Conservation (phyloP, 176 grass and related monocot species). For the Oryza rufipogon region DNA sequence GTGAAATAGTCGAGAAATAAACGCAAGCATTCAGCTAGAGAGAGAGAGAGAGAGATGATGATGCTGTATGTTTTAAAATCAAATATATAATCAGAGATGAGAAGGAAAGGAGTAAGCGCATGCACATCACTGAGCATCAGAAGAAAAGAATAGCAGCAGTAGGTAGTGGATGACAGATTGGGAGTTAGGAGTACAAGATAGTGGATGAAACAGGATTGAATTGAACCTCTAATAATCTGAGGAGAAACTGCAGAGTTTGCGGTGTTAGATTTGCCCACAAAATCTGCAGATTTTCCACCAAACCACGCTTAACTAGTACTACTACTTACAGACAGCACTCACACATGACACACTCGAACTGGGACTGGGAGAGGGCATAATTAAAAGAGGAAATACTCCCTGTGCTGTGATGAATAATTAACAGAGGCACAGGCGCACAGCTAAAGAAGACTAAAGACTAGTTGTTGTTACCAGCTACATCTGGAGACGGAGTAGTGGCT, state of each 20-base stretch:
- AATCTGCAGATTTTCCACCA: slow-evolving; percentile 68
- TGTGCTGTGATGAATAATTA: not conserved
- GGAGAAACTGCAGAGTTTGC: slow-evolving; percentile 69
- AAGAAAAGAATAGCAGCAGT: slow-evolving; percentile 12
- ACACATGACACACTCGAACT: not conserved
- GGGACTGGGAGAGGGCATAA: not conserved
- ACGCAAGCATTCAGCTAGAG: not conserved
- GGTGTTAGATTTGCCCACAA: slow-evolving; percentile 43
- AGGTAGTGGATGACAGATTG: not conserved
- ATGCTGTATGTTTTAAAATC: not conserved
- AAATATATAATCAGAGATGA: not conserved
- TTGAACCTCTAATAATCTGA: slow-evolving; percentile 33
- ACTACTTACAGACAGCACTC: slow-evolving; percentile 36
- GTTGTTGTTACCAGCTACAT: slow-evolving; percentile 45
- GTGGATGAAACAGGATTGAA: not conserved
- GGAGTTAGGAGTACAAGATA: slow-evolving; percentile 27
- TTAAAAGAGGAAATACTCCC: not conserved
- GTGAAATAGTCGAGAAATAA: not conserved
- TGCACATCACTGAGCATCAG: slow-evolving; percentile 19
- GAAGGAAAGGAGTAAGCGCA: slow-evolving; percentile 10
- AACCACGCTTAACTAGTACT: slow-evolving; percentile 36
- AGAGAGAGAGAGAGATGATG: not conserved
- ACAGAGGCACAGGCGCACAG: not conserved
- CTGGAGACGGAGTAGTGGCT: not conserved
- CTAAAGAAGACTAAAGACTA: not conserved